These are phyloP conservation scores for Annulohypoxylon moriforme DNA, from an alignment of 495 filamentous ascomycete species.

Conservation along the genomic window DNA sequence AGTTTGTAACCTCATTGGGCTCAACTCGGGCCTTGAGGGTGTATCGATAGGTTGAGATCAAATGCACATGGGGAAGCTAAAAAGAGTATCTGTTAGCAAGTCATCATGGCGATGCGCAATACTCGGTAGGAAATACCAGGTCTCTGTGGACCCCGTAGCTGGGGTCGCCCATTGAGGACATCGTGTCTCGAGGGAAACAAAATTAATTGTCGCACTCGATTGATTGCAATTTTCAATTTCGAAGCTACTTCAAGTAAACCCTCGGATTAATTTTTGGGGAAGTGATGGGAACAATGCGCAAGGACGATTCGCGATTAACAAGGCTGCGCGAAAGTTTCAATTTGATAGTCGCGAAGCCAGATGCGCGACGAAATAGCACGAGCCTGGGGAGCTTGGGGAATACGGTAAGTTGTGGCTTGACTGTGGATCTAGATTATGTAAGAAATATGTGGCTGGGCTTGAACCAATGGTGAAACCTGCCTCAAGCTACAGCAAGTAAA, in stretches of 20 bases:
- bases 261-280: neutral
- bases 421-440: neutral
- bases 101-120: constrained; percentile 15
- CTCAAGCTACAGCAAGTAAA: neutral
- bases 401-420: constrained; percentile 6
- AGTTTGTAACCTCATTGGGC: constrained; percentile 76
- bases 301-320: neutral
- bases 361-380: constrained; percentile 35
- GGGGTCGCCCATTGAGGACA: constrained; percentile 70
- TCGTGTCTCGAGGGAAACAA: constrained; percentile 26
- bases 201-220: constrained; percentile 12
- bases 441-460: constrained; percentile 13
- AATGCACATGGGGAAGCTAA: constrained; percentile 87
- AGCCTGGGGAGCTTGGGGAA: constrained; percentile 17
- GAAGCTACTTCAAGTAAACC: neutral
- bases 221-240: constrained; percentile 10
- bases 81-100: constrained; percentile 16
- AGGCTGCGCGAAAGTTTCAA: constrained; percentile 38
- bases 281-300: constrained; percentile 26
- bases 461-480: neutral
- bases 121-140: constrained; percentile 61
- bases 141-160: constrained; percentile 70
- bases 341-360: constrained; percentile 42
- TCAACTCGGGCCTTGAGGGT: constrained; percentile 73
- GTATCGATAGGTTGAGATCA: constrained; percentile 81